phyloP scores from a whole-genome alignment of 2,329 filamentous ascomycete species.

The Alternaria viburni region DNA sequence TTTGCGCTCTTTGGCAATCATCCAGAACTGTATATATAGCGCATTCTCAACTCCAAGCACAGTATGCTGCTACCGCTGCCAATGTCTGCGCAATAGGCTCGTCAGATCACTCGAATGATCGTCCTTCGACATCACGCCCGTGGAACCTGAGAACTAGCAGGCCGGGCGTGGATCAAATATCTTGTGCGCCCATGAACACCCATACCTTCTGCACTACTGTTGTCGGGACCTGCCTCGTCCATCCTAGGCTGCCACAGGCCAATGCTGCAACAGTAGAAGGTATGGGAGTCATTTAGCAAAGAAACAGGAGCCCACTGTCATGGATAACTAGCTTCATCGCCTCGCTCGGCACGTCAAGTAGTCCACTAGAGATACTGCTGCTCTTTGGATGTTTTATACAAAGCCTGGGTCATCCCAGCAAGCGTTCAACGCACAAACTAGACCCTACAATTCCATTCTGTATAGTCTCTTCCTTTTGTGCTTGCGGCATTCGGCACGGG shows the following conservation, averaged over 20 bases:
- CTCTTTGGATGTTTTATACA: background rate
- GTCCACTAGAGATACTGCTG: background rate
- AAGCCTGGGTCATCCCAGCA: background rate
- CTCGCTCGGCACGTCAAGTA: background rate
- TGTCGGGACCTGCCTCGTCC: background rate
- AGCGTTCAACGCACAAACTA: background rate
- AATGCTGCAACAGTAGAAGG: background rate
- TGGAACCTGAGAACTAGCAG: background rate
- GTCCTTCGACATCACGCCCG: background rate
- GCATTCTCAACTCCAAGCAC: background rate
- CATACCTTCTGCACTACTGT: background rate
- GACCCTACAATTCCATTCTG: too few species aligned
- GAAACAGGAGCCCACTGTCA: background rate
- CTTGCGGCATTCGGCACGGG: too few species aligned
- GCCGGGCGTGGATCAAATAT: too few species aligned
- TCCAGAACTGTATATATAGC: background rate
- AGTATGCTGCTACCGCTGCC: background rate
- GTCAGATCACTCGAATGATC: background rate
- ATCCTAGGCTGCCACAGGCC: background rate
- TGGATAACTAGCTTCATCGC: accelerated
- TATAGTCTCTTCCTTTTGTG: too few species aligned
- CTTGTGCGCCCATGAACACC: background rate
- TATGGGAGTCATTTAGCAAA: background rate
- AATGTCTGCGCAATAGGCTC: background rate
- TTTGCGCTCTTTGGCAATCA: accelerated